phyloP scores from a whole-genome alignment of 306 rosid genomes.

The Cucurbita pepo region DNA sequence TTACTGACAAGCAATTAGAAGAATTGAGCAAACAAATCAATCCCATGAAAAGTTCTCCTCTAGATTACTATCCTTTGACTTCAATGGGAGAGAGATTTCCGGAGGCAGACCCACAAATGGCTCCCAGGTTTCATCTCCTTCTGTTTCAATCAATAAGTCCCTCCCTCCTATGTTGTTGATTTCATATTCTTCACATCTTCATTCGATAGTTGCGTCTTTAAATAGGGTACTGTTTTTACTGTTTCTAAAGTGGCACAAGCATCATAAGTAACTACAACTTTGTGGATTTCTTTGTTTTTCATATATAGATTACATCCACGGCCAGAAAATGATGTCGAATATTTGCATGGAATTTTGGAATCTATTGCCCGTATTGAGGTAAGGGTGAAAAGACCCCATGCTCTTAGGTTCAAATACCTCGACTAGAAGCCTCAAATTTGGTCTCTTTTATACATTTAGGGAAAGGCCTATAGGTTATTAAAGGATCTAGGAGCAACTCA shows the following conservation, averaged over 20 bases:
- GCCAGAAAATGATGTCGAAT: slow-evolving; percentile 59
- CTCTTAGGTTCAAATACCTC: too few species aligned
- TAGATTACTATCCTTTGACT: slow-evolving; percentile 76
- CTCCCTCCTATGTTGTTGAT: background rate
- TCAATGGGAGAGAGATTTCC: slow-evolving; percentile 85
- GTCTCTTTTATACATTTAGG: slow-evolving; percentile 21
- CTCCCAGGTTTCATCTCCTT: slow-evolving; percentile 44
- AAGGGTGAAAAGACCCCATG: background rate
- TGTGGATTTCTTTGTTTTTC: background rate
- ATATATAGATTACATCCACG: slow-evolving; percentile 64
- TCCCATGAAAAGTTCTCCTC: slow-evolving; percentile 45
- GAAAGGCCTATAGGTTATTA: slow-evolving; percentile 49
- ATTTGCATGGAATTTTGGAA: slow-evolving; percentile 76
- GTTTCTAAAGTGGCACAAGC: too few species aligned
- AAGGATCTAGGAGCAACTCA: slow-evolving; percentile 65
- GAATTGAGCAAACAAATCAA: slow-evolving; percentile 53
- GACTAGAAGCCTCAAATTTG: background rate
- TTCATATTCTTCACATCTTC: background rate
- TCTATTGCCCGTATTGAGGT: slow-evolving; percentile 95
- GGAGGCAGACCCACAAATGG: slow-evolving; percentile 54
- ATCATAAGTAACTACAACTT: background rate
- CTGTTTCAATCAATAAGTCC: slow-evolving; percentile 1
- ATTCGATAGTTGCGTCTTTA: background rate
- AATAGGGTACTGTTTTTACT: background rate
- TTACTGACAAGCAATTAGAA: slow-evolving; percentile 56